phyloP scores from a whole-genome alignment of 192 early-diverging fungal species.

The Chytriomyces confervae region DNA sequence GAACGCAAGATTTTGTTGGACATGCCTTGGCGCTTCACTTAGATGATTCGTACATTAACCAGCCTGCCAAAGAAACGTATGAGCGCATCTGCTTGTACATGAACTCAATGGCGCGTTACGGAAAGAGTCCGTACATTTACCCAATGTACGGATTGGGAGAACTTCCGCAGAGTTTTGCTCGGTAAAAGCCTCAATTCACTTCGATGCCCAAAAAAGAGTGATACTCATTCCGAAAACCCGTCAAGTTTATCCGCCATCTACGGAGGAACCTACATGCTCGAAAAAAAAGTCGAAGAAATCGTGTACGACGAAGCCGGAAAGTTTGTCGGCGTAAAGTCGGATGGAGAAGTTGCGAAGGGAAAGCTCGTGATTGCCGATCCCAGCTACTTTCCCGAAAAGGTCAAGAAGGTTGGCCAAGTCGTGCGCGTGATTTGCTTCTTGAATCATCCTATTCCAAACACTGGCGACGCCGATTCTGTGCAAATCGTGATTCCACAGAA shows the following conservation, averaged over 20 bases:
- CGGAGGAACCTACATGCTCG: conserved; percentile 99
- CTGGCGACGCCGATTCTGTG: conserved; percentile 81
- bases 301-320: conserved; percentile 84
- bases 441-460: conserved; percentile 88
- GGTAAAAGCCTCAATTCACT: conserved; percentile 34
- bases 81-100: conserved; percentile 92
- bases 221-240: conserved; percentile 75
- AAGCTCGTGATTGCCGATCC: conserved; percentile 96
- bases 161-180: conserved; percentile 97
- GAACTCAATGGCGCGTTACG: conserved; percentile 88
- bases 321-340: conserved; percentile 91
- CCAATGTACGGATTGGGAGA: conserved; percentile 98
- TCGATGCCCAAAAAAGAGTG: not conserved
- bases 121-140: conserved; percentile 96
- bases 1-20: conserved; percentile 97
- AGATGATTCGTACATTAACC: conserved; percentile 76
- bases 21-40: conserved; percentile 96
- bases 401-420: conserved; percentile 82
- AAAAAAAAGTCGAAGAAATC: conserved; percentile 89
- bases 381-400: conserved; percentile 84
- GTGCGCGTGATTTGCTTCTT: conserved; percentile 97
- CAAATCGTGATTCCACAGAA: conserved; percentile 99
- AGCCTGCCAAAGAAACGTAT: conserved; percentile 83
- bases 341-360: conserved; percentile 79
- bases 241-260: conserved; percentile 93